Base-by-base conservation (phyloP, 2,329 filamentous ascomycete genomes). In the Penicillium griseofulvum region DNA sequence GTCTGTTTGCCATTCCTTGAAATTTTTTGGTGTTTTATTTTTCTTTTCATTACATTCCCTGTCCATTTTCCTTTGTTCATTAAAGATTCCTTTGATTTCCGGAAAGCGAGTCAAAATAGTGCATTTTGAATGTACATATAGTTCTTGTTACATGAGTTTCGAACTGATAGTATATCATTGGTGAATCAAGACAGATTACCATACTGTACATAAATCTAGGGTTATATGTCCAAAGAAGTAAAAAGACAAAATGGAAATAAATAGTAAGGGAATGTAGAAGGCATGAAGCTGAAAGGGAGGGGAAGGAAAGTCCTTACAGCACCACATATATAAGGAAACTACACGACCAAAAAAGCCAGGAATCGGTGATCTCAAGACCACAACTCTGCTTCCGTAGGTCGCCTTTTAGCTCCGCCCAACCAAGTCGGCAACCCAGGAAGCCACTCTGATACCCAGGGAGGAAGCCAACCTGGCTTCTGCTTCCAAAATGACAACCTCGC, bases 351-450 rank as follows among this genome's bases (percentile, higher is more conserved):
- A 39, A 17, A 31, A 3, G 22, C 12, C 14, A n/a, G 9, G 12
- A n/a, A n/a, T 5, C 5, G 12, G 7, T 17, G 26, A 29, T 46
- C 10, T 64, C 52, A 66, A 52, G 57, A 58, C 56, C 60, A 66
- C 24, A 66, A 37, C 14, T 65, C 64, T 28, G 56, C 50, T 10
- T 63, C 63, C 10, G 47, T 34, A 22, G 33, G 44, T n/a, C n/a
- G 31, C 42, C 50, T 53, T n/a, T 49, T 48, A 29, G 34, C 14
- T 16, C 34, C 34, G 14, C 48, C 39, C 33, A 60, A 19, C 52
- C 54, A 64, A 17, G 45, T 24, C 9, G 57, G 53, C 51, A 45
- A 24, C 46, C 26, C 39, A 39, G 42, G 44, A 31, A 48, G 22
- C 42, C 48, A 36, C 16, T 37, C 28, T 2, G 33, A 49, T 8